phyloP scores from a whole-genome alignment of 1,139 yeast genomes.

The Blastobotrys persicus region DNA sequence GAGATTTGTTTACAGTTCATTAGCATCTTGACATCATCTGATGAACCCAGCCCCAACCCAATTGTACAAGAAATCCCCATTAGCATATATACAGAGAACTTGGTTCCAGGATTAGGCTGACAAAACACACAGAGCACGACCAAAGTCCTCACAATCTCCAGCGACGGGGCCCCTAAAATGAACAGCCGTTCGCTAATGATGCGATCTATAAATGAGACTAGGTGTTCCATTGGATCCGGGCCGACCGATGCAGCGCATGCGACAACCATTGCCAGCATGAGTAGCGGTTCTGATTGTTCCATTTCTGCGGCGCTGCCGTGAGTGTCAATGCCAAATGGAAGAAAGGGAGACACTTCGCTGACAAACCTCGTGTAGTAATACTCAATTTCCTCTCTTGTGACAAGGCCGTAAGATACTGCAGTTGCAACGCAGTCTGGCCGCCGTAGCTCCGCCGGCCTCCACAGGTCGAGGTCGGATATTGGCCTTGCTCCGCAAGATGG shows the following conservation, averaged over 20 bases:
- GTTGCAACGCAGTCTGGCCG: conserved; percentile 43
- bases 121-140: conserved; percentile 8
- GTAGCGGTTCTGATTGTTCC: conserved; percentile 10
- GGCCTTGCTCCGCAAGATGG: conserved; percentile 6
- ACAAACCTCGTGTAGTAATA: conserved; percentile 41
- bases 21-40: conserved; percentile 5
- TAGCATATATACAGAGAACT: conserved; percentile 8
- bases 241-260: conserved; percentile 10
- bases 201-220: conserved; percentile 12
- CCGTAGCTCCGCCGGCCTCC: conserved; percentile 9
- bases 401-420: conserved; percentile 38
- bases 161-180: conserved; percentile 8
- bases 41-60: conserved; percentile 4
- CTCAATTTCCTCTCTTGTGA: conserved; percentile 35
- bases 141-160: conserved; percentile 9
- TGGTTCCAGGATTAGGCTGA: conserved; percentile 11
- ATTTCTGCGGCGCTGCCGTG: conserved; percentile 5
- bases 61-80: conserved; percentile 7
- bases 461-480: conserved; percentile 5
- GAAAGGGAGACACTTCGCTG: conserved; percentile 39
- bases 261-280: conserved; percentile 8
- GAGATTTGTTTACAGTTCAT: not conserved
- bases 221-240: not conserved
- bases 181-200: conserved; percentile 11
- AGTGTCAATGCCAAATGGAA: conserved; percentile 9